These are phyloP conservation scores for Canna indica DNA, from an alignment of 176 grass and related monocot species.

Conservation along the genomic window DNA sequence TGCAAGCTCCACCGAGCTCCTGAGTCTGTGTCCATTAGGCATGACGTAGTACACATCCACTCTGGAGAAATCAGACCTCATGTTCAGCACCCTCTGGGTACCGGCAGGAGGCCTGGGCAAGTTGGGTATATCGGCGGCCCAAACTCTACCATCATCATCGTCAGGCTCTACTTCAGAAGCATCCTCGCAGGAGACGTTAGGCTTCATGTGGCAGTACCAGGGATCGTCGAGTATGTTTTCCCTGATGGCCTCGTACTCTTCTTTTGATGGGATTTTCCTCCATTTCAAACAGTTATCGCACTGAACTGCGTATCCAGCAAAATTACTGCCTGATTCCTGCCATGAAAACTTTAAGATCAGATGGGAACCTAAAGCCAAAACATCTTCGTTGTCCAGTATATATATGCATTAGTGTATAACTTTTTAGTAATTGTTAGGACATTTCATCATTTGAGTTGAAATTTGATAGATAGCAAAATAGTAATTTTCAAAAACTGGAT, in stretches of 20 bases:
- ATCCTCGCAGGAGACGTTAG: slow-evolving; percentile 45
- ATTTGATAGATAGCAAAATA: no score
- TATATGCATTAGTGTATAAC: no score
- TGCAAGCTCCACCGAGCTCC: slow-evolving; percentile 40
- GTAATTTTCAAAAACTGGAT: no score
- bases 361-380: no score
- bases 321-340: slow-evolving; percentile 30
- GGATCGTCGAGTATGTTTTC: slow-evolving; percentile 57
- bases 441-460: no score
- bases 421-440: no score
- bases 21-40: slow-evolving; percentile 74
- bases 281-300: slow-evolving; percentile 66
- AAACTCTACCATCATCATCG: slow-evolving; percentile 45
- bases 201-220: slow-evolving; percentile 59
- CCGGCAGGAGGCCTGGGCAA: slow-evolving; percentile 59
- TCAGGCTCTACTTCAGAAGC: slow-evolving; percentile 67
- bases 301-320: slow-evolving; percentile 66
- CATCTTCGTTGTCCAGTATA: no score
- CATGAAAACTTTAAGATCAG: background rate
- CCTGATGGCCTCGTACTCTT: slow-evolving; percentile 69
- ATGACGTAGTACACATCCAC: slow-evolving; percentile 73
- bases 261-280: slow-evolving; percentile 51
- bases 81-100: slow-evolving; percentile 56
- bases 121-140: slow-evolving; percentile 77
- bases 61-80: slow-evolving; percentile 74